Percentiles rank a stretch among this genome's conserved stretches.
phyloP scores from a whole-genome alignment of 306 rosid species.

The Senna siamea region DNA sequence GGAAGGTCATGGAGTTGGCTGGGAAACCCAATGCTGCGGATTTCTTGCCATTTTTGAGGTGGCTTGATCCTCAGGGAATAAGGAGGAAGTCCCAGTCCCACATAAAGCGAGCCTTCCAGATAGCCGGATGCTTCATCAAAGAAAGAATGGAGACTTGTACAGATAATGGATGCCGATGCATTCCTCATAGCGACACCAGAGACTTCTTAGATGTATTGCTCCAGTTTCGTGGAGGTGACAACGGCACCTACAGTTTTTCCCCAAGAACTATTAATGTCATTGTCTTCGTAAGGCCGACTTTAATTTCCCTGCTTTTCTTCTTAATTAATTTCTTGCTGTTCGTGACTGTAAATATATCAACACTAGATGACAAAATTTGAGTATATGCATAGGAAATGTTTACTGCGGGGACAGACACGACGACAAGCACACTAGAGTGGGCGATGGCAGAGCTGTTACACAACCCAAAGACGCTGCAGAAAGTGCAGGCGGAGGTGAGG shows the following conservation, averaged over 20 bases:
- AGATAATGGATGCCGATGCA: neutral
- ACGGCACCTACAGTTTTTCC: constrained; percentile 44
- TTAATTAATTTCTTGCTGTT: neutral
- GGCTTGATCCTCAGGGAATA: constrained; percentile 81
- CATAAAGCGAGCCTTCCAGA: constrained; percentile 69
- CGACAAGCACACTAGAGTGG: constrained; percentile 90
- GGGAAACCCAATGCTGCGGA: constrained; percentile 88
- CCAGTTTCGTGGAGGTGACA: constrained; percentile 55
- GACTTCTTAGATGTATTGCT: constrained; percentile 78
- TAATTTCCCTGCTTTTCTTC: neutral
- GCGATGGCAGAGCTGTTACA: constrained; percentile 83
- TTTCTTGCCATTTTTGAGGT: constrained; percentile 57
- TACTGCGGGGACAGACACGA: constrained; percentile 88
- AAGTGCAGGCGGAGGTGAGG: constrained; percentile 70
- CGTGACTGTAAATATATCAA: no score
- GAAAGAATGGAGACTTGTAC: constrained; percentile 53
- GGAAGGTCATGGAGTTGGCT: constrained; percentile 76
- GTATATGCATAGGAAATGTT: constrained; percentile 74
- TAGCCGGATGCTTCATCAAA: constrained; percentile 65
- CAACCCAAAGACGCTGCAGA: constrained; percentile 64
- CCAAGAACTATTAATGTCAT: constrained; percentile 65
- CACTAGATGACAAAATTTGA: neutral
- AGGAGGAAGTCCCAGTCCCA: constrained; percentile 74
- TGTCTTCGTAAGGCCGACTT: constrained; percentile 23
- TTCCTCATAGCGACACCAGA: constrained; percentile 36